Base-by-base conservation (phyloP, 2,329 filamentous ascomycete species). In the Talaromyces amestolkiae region DNA sequence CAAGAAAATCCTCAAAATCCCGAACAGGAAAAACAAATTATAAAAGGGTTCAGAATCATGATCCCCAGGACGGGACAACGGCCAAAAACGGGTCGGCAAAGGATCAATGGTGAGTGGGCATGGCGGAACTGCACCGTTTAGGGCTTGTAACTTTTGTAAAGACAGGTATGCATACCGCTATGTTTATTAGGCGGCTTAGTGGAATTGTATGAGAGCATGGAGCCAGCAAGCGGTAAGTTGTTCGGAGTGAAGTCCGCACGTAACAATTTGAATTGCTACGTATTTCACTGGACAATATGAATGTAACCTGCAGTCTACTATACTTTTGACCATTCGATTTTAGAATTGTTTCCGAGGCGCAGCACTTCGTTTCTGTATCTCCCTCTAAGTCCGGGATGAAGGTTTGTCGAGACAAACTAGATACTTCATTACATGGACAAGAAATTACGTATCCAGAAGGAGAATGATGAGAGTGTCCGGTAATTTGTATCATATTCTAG, bases 121-220 rank as follows among this genome's bases (percentile, higher is more conserved):
- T 33, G 27, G 49, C 49, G 24, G 24, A 53, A n/a, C n/a, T 15
- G 17, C 51, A 35, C n/a, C 15, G 17, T 37, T 54, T 54, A 54
- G 51, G 51, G 49, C 49, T 54, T 54, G 49, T 54, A 31, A 53
- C 17, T 54, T 54, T n/a, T 33, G n/a, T 35, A n/a, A 54, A 49
- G 47, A 9, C 24, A 0, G 13, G 24, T 51, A 51, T 31, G 33
- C n/a, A 56, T 56, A 56, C 53, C 53, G 33, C 53, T 39, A 39
- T 37, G 53, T 56, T 37, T 56, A 11, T 22, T 56, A 56, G 11
- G 31, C n/a, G 19, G 11, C n/a, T 56, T 37, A 15, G 53, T 39
- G 53, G 19, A 37, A 19, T 56, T 56, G 53, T 56, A 56, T 56
- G 53, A 7, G n/a, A 39, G n/a, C 11, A 37, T 56, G 5, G 11